phyloP scores from a whole-genome alignment of 176 grass and related monocot species.

The Poa annua region DNA sequence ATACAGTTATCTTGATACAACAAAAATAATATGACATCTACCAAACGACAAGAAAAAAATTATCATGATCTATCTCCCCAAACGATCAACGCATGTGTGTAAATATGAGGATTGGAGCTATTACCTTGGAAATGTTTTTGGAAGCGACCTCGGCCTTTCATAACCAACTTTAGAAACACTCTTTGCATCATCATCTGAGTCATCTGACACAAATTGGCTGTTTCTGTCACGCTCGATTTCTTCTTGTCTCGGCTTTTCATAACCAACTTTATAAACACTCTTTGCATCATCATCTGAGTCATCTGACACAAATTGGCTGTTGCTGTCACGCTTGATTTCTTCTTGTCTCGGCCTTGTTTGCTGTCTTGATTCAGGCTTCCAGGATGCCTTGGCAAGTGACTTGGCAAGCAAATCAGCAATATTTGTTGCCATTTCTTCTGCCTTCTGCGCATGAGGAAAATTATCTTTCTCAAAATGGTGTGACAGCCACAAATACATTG shows the following conservation, averaged over 20 bases:
- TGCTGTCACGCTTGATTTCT: constrained; percentile 27
- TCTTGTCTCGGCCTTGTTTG: constrained; percentile 49
- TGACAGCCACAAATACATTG: constrained; percentile 89
- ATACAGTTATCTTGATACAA: constrained; percentile 20
- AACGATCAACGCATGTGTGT: neutral
- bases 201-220: constrained; percentile 38
- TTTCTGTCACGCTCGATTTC: neutral
- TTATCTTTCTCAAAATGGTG: constrained; percentile 85
- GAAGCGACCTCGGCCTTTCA: constrained; percentile 52
- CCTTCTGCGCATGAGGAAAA: constrained; percentile 84
- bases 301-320: constrained; percentile 40
- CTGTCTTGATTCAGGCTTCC: constrained; percentile 88
- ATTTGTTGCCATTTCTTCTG: constrained; percentile 74
- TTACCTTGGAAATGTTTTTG: constrained; percentile 54
- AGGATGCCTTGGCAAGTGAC: constrained; percentile 74
- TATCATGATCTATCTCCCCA: neutral
- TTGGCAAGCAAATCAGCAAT: constrained; percentile 88
- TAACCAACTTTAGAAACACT: constrained; percentile 34
- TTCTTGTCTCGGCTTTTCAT: constrained; percentile 36
- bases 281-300: constrained; percentile 23
- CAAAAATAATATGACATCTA: constrained; percentile 1
- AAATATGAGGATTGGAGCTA: constrained; percentile 28
- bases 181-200: constrained; percentile 24
- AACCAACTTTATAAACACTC: constrained; percentile 30
- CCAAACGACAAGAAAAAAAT: constrained; percentile 3